Conservation (phyloP, 2,329 filamentous ascomycete genomes). For the Salinomyces thailandicus region DNA sequence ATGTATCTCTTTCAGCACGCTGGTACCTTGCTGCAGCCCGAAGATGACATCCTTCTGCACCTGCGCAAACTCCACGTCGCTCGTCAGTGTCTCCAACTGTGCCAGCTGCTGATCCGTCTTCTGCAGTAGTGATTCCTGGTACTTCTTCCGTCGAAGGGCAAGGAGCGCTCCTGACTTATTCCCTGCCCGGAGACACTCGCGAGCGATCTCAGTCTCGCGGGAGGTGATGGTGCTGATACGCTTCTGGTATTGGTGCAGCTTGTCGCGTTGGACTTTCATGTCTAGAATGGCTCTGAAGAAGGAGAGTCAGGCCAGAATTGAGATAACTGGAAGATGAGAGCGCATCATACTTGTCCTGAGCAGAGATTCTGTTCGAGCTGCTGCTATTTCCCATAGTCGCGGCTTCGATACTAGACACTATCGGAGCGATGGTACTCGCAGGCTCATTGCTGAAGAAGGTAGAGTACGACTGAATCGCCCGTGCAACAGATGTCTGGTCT, state of each 20-base stretch:
- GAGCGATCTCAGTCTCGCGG: slow-evolving; percentile 77
- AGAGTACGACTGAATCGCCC: too few relatives aligned
- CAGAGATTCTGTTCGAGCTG: slow-evolving; percentile 54
- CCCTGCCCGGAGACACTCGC: slow-evolving; percentile 66
- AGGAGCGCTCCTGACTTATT: slow-evolving; percentile 76
- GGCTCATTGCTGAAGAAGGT: too few relatives aligned
- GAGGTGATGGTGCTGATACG: slow-evolving; percentile 77
- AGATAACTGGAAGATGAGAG: slow-evolving; percentile 8
- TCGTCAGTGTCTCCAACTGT: slow-evolving; percentile 79
- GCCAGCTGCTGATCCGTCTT: slow-evolving; percentile 93
- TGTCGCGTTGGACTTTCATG: slow-evolving; percentile 95
- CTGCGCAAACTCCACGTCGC: slow-evolving; percentile 85
- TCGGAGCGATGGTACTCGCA: too few relatives aligned
- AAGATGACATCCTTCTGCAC: slow-evolving; percentile 96
- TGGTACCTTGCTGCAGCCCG: slow-evolving; percentile 82
- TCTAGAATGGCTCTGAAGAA: slow-evolving; percentile 76
- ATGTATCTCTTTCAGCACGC: slow-evolving; percentile 82
- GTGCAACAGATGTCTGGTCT: too few relatives aligned
- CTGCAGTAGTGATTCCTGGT: slow-evolving; percentile 77
- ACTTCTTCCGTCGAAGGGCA: slow-evolving; percentile 88
- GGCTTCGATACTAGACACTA: too few relatives aligned
- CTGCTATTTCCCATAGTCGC: slow-evolving; percentile 52
- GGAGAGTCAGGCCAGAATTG: not conserved
- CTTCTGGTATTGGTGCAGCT: slow-evolving; percentile 89
- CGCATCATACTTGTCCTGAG: slow-evolving; percentile 68